Percentiles rank a stretch among this genome's conserved stretches.
phyloP scores from a whole-genome alignment of 2,329 filamentous ascomycete genomes.

The Monosporascus sp. region DNA sequence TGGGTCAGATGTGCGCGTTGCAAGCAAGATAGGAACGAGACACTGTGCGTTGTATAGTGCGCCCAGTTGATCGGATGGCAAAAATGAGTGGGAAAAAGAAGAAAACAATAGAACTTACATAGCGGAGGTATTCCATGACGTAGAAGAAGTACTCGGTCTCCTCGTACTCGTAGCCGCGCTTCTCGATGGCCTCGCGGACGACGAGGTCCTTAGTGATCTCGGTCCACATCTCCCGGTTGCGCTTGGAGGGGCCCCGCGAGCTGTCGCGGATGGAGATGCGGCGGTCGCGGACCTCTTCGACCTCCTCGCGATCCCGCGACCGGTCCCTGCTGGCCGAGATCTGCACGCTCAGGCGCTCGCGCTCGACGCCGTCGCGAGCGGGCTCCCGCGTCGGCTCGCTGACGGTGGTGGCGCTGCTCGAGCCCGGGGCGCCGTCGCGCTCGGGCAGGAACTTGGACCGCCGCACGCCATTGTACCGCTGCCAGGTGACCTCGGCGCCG shows the following conservation, averaged over 20 bases:
- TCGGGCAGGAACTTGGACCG: constrained; percentile 70
- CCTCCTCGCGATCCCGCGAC: constrained; percentile 39
- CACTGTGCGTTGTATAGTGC: no score
- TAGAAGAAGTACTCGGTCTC: constrained; percentile 90
- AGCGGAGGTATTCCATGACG: constrained; percentile 82
- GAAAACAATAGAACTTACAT: constrained; percentile 56
- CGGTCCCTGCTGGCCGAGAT: constrained; percentile 28
- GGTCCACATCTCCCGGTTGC: constrained; percentile 77
- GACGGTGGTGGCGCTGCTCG: constrained; percentile 23
- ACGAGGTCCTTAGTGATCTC: constrained; percentile 95
- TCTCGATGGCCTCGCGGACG: constrained; percentile 77
- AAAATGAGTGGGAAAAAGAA: neutral
- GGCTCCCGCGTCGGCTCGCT: constrained; percentile 30
- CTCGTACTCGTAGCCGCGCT: constrained; percentile 80
- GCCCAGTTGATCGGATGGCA: no score
- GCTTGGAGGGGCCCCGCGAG: constrained; percentile 33
- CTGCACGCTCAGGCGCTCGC: constrained; percentile 40
- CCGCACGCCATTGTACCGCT: constrained; percentile 72
- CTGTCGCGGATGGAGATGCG: constrained; percentile 35
- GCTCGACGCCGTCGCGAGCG: constrained; percentile 13
- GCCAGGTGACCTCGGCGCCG: constrained; percentile 73
- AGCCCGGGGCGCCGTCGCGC: constrained; percentile 46
- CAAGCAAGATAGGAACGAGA: no score
- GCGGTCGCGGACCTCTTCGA: constrained; percentile 52
- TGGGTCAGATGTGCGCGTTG: constrained; percentile 24